Evolutionary conservation across 2,329 filamentous ascomycete species (phyloP).

Genomic region (Microcyclospora pomicola): DNA sequence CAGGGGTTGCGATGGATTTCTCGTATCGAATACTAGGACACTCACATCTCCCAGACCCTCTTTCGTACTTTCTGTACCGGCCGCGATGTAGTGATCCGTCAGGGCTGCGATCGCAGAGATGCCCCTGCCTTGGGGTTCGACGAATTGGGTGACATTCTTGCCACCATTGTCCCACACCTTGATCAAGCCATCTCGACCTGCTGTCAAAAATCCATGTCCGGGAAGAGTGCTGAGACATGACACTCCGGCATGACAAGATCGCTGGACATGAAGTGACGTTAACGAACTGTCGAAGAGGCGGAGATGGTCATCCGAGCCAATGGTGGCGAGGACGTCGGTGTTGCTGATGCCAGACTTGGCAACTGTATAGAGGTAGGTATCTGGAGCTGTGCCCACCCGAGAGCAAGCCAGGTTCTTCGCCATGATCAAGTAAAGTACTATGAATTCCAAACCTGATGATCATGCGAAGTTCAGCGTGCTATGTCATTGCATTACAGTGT

Average conservation of each 20-base stretch:
- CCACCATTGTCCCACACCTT: constrained; percentile 15
- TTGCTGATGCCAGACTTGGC: constrained; percentile 22
- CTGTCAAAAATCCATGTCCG: constrained; percentile 45
- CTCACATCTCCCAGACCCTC: constrained; percentile 26
- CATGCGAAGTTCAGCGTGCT: too few relatives aligned
- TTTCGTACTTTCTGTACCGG: constrained; percentile 49
- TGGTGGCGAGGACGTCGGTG: constrained; percentile 37
- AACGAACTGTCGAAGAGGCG: constrained; percentile 51
- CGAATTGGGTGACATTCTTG: constrained; percentile 8
- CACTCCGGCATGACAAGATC: constrained; percentile 47
- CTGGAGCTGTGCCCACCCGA: constrained; percentile 7
- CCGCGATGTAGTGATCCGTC: constrained; percentile 48
- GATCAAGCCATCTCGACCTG: constrained; percentile 57
- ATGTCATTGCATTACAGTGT: too few relatives aligned
- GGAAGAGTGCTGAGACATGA: constrained; percentile 42
- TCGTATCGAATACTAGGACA: constrained; percentile 27
- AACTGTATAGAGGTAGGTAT: constrained; percentile 44
- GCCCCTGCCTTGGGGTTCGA: constrained; percentile 35
- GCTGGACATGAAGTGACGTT: constrained; percentile 35
- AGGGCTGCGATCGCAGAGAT: constrained; percentile 53
- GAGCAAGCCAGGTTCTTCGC: constrained; percentile 9
- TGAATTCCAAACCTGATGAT: too few relatives aligned
- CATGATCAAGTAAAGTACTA: constrained; percentile 2
- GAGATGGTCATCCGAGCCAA: constrained; percentile 58
- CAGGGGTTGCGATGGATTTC: constrained; percentile 24